Base-by-base conservation (phyloP, 176 grass and related monocot species). In the Phragmites australis region DNA sequence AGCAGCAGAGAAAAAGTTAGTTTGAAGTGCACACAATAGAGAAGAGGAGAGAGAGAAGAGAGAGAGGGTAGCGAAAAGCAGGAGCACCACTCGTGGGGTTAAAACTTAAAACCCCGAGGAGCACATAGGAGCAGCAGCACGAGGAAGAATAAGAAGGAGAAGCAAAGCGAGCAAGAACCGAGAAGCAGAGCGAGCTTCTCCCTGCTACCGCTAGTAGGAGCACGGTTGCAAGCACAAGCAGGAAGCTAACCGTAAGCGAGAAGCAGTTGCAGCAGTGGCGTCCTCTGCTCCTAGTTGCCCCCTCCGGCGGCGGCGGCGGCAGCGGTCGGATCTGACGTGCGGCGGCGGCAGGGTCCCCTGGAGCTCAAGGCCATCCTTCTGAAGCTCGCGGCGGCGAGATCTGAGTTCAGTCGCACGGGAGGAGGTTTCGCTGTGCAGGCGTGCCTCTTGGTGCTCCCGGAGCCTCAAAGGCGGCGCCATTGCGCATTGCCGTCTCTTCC, bases 41-140 rank as follows among this genome's bases (percentile, higher is more conserved):
- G 39, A 49, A 29, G 19, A 23, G 6, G 29, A 26, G 67, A 4
- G 62, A 51, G 54, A 50, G 39, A n/a, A 23, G 78, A n/a, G 61
- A n/a, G 34, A 39, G 46, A 14, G 74, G n/a, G 22, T 1, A 1
- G 45, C 15, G 29, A 50, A 17, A 73, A 70, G 32, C 60, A 41
- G 56, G 54, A 74, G 81, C 81, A 74, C 49, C 81, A 32, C 82
- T 84, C 76, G 82, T 85, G 77, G 82, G 77, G 82, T 76, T 85
- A 89, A 70, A 89, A 85, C 87, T 89, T 89, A 76, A 89, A 89
- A 85, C 87, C 87, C 82, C 87, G 52, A 85, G 87, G 74, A 81
- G 32, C 34, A 15, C 4, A 18, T 71, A 40, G 63, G 53, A 40
- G 76, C 44, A 80, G 77, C 82, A 39, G 76, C 60, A 44, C 34